Base-by-base conservation (phyloP, 345 rosid species). In the Brassica napus region DNA sequence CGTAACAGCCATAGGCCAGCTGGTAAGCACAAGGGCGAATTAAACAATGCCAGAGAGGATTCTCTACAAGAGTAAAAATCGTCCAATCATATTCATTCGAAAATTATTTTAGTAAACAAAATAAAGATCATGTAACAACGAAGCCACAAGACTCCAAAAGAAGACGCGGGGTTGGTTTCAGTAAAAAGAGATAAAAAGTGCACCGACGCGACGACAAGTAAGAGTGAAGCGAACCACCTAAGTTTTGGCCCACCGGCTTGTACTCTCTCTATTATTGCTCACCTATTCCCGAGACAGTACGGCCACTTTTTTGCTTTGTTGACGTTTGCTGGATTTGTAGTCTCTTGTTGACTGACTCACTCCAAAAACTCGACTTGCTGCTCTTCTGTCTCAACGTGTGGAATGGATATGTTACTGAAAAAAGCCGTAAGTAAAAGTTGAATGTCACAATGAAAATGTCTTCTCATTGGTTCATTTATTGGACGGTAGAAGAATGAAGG, bases 131-230 rank as follows among this genome's bases (percentile, higher is more conserved):
- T 42, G 37, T 62, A 49, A 32, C 28, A 47, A 63, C 42, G 26
- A 62, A 73, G 66, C 30, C 57, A 26, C 71, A 49, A 74, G 8
- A 54, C 5, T 75, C 72, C 73, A 80, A 80, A 68, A 69, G 72
- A 68, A 69, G 68, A 75, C 83, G 71, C 72, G 70, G 70, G 57
- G 55, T 67, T 57, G 76, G 70, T 63, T 30, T 71, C 59, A 71
- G 81, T 77, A 49, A 55, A 77, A 77, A 3, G 63, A 61, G 23
- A 62, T 39, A 10, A 39, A 77, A 54, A 54, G 76, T 81, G 80
- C 83, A 81, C 83, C 83, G 83, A 81, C 83, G 83, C 83, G 80
- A 80, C 83, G 76, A 75, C 80, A 70, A 65, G 83, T 65, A 70
- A 3, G 63, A 80, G 83, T 70, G 75, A 79, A 69, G 7, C 73